Evolutionary conservation across 148 eudicot species (phyloP).

Genomic region (Vaccinium corymbosum): DNA sequence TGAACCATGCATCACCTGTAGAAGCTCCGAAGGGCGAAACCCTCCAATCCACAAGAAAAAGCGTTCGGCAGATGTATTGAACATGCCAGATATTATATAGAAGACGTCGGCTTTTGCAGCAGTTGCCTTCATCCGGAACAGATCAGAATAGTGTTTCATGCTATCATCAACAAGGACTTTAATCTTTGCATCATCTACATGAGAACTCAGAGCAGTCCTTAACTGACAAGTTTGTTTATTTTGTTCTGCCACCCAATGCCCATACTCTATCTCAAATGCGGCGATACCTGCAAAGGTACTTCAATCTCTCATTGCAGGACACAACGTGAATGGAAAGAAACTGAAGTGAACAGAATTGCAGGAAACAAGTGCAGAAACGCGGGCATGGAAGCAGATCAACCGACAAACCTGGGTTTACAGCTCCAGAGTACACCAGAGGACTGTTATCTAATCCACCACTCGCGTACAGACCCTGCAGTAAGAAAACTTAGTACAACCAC

Average conservation of each 20-base stretch:
- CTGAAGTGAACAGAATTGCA: neutral
- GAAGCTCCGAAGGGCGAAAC: slow-evolving; percentile 86
- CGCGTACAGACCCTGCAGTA: slow-evolving; percentile 54
- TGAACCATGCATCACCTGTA: slow-evolving; percentile 48
- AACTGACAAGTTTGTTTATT: slow-evolving; percentile 52
- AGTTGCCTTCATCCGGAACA: slow-evolving; percentile 64
- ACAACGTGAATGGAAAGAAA: neutral
- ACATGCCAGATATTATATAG: slow-evolving; percentile 80
- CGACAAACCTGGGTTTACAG: slow-evolving; percentile 71
- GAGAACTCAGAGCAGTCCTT: slow-evolving; percentile 52
- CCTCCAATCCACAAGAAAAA: slow-evolving; percentile 98
- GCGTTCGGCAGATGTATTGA: slow-evolving; percentile 80
- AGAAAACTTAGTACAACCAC: neutral
- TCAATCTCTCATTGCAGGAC: neutral
- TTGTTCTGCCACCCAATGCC: slow-evolving; percentile 83
- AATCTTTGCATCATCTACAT: slow-evolving; percentile 49
- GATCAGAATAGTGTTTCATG: slow-evolving; percentile 73
- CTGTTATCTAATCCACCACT: slow-evolving; percentile 55
- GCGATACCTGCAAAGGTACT: slow-evolving; percentile 46
- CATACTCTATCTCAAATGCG: slow-evolving; percentile 77
- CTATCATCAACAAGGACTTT: slow-evolving; percentile 49
- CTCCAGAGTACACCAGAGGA: slow-evolving; percentile 47
- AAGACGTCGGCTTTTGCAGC: slow-evolving; percentile 83
- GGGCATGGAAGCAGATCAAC: neutral
- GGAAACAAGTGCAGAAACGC: too few species aligned